These are phyloP conservation scores for Trichoderma lentiforme DNA, from an alignment of 2,329 filamentous ascomycete genomes.

Conservation along the genomic window DNA sequence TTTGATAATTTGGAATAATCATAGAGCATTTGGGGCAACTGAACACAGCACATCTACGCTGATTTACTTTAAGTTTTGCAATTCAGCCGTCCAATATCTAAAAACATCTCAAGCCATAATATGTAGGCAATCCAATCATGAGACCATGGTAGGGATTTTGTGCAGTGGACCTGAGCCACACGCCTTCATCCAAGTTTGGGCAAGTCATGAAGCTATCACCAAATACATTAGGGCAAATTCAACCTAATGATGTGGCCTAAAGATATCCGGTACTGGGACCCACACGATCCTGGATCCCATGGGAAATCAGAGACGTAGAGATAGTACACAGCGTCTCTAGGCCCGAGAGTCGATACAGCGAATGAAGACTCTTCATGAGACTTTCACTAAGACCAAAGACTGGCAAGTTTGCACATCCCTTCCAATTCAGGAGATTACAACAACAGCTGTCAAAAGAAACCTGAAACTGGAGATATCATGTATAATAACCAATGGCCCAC, in stretches of 20 bases:
- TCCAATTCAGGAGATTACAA: not conserved
- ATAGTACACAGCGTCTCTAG: not conserved
- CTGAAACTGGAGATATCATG: not conserved
- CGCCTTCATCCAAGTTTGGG: not conserved
- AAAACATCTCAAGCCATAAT: not conserved
- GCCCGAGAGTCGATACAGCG: not conserved
- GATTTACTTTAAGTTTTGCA: not conserved
- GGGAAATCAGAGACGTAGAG: not conserved
- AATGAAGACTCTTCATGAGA: not conserved
- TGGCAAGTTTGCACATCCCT: not conserved
- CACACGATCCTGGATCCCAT: not conserved
- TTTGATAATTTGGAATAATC: not conserved
- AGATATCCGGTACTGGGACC: not conserved
- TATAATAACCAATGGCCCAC: not conserved
- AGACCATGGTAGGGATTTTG: not conserved
- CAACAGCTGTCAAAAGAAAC: not conserved
- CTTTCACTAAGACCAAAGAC: not conserved
- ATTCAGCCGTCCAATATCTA: not conserved
- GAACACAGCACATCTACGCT: not conserved
- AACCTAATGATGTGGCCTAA: not conserved
- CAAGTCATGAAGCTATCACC: not conserved
- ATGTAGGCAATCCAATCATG: not conserved
- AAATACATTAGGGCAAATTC: not conserved
- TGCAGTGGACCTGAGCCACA: not conserved
- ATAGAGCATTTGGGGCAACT: not conserved